Percentiles rank a stretch among this genome's conserved stretches.
Evolutionary conservation across 768 basidiomycete genomes (phyloP).

Genomic region (Boletus tylopilopsis): DNA sequence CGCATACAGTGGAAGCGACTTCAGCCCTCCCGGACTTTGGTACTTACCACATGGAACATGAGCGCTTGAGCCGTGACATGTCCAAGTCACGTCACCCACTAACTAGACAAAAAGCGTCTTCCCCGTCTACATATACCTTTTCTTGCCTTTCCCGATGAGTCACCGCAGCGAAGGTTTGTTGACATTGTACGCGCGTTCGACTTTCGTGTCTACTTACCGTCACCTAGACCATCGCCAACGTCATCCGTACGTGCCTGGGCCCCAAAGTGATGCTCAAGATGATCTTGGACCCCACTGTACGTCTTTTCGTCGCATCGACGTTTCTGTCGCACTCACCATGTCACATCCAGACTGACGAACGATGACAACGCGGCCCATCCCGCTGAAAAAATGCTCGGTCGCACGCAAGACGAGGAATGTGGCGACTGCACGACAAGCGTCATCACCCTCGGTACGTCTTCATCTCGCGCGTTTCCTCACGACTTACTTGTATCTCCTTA

Average conservation of each 20-base stretch:
- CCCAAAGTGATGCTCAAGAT: slow-evolving; percentile 99
- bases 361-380: slow-evolving; percentile 99
- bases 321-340: background rate
- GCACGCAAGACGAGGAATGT: slow-evolving; percentile 98
- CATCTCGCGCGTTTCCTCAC: background rate
- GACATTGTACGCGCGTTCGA: slow-evolving; percentile 11
- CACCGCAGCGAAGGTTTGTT: slow-evolving; percentile 91
- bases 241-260: slow-evolving; percentile 94
- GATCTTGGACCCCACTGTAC: slow-evolving; percentile 96
- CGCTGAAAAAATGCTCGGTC: slow-evolving; percentile 94
- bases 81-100: too few relatives aligned
- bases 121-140: too few relatives aligned
- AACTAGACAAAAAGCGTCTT: too few relatives aligned
- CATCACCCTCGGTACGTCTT: slow-evolving; percentile 82
- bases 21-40: too few relatives aligned
- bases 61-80: too few relatives aligned
- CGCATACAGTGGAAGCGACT: too few relatives aligned
- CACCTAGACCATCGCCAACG: slow-evolving; percentile 89
- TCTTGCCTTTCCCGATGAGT: too few relatives aligned
- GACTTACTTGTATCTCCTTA: too few relatives aligned
- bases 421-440: slow-evolving; percentile 98
- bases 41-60: too few relatives aligned
- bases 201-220: background rate
- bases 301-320: slow-evolving; percentile 22
- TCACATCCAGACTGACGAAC: slow-evolving; percentile 73